Percentiles rank a stretch among this genome's conserved stretches.
phyloP scores from a whole-genome alignment of 495 filamentous ascomycete genomes.

The Aspergillus taichungensis region DNA sequence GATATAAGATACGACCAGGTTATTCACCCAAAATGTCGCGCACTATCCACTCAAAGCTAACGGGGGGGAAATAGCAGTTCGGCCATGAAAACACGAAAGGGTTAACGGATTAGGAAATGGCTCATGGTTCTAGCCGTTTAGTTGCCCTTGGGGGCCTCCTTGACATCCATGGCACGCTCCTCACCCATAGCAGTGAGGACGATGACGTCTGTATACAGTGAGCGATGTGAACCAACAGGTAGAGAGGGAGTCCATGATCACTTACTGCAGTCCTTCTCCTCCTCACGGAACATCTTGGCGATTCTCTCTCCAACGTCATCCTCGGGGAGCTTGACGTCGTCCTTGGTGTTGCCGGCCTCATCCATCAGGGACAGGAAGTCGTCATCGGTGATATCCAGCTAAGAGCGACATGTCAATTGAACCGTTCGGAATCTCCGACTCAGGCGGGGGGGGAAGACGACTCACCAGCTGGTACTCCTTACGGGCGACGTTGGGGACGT shows the following conservation, averaged over 20 bases:
- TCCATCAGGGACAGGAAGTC: slow-evolving; percentile 84
- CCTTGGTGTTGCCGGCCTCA: slow-evolving; percentile 73
- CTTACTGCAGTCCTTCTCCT: slow-evolving; percentile 81
- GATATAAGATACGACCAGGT: slow-evolving; percentile 16
- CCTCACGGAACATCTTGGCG: slow-evolving; percentile 59
- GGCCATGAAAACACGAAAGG: slow-evolving; percentile 25
- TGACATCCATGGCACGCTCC: slow-evolving; percentile 84
- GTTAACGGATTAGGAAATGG: slow-evolving; percentile 26
- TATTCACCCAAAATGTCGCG: slow-evolving; percentile 20
- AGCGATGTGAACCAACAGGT: neutral
- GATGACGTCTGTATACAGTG: slow-evolving; percentile 58
- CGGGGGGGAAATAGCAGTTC: slow-evolving; percentile 20
- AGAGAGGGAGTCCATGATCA: slow-evolving; percentile 7
- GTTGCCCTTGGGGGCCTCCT: slow-evolving; percentile 62
- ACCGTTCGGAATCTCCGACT: neutral
- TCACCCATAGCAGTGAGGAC: slow-evolving; percentile 94
- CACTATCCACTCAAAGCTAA: slow-evolving; percentile 19
- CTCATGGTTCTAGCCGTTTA: slow-evolving; percentile 16
- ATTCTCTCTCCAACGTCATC: slow-evolving; percentile 80
- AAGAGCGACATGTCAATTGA: neutral
- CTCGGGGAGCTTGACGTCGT: slow-evolving; percentile 90
- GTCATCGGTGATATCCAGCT: slow-evolving; percentile 87
- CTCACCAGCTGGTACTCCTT: slow-evolving; percentile 90
- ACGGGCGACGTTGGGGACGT: slow-evolving; percentile 86
- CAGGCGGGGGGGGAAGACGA: slow-evolving; percentile 7